phyloP scores from a whole-genome alignment of 805 yeast species.

The Starmerella powellii region DNA sequence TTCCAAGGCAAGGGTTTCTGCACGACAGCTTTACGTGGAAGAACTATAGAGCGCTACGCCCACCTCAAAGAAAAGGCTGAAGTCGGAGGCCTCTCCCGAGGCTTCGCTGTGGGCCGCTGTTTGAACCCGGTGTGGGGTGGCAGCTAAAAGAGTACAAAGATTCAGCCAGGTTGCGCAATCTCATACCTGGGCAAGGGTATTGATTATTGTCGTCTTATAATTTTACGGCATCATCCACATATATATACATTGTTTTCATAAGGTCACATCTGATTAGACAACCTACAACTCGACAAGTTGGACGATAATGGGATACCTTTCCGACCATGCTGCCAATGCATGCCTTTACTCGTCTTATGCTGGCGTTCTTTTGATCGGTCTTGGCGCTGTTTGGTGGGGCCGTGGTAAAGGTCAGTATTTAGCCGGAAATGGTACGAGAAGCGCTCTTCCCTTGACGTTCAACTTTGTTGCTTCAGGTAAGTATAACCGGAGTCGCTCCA shows the following conservation, averaged over 20 bases:
- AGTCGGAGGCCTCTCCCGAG: too few relatives aligned
- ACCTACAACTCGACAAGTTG: not conserved
- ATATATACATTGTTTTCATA: not conserved
- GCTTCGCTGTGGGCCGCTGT: too few relatives aligned
- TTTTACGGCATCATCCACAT: not conserved
- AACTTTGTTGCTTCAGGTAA: conserved; percentile 79
- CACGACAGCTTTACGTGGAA: too few relatives aligned
- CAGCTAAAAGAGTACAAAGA: too few relatives aligned
- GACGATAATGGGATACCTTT: conserved; percentile 24
- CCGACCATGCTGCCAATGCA: conserved; percentile 48
- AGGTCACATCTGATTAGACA: not conserved
- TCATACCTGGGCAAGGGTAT: not conserved
- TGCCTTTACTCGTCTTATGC: conserved; percentile 52
- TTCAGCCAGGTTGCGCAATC: not conserved
- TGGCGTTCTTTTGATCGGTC: conserved; percentile 41
- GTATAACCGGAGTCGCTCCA: not conserved
- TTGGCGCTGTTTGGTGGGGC: conserved; percentile 48
- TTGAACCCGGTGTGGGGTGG: too few relatives aligned
- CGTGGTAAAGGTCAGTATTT: conserved; percentile 35
- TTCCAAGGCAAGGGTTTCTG: conserved; percentile 38
- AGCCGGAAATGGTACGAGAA: conserved; percentile 54
- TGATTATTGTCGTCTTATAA: not conserved
- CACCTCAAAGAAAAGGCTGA: too few relatives aligned
- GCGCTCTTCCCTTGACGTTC: conserved; percentile 69
- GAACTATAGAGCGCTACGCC: not conserved